Evolutionary conservation across 2,329 filamentous ascomycete species (phyloP).

Genomic region (Sporothrix dimorphospora): DNA sequence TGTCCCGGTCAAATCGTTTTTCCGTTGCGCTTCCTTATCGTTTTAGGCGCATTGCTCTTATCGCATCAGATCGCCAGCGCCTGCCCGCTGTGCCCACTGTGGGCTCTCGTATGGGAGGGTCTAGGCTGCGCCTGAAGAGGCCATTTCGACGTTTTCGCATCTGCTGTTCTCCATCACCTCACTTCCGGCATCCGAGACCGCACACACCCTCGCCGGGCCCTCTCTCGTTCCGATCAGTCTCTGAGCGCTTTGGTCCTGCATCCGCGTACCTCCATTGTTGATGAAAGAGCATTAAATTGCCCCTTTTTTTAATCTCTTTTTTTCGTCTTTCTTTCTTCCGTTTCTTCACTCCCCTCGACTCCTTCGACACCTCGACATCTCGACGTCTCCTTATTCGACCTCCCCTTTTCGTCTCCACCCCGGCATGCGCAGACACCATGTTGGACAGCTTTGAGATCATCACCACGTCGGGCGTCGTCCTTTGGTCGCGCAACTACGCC

Average conservation of each 20-base stretch:
- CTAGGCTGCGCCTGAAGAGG: conserved; percentile 18
- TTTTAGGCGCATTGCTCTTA: conserved; percentile 14
- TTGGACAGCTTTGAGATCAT: conserved; percentile 96
- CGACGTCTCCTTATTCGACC: neutral
- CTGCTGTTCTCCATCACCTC: conserved; percentile 17
- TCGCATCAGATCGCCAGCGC: conserved; percentile 21
- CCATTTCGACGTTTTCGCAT: conserved; percentile 19
- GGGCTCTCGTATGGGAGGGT: neutral
- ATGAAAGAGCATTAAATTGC: neutral
- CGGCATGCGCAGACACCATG: conserved; percentile 58
- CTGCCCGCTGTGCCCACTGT: neutral
- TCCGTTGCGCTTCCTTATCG: conserved; percentile 23
- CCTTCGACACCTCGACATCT: neutral
- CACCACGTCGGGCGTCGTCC: conserved; percentile 91
- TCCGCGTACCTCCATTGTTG: neutral
- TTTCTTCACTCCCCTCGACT: neutral
- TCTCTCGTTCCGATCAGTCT: neutral
- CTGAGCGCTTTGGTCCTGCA: neutral
- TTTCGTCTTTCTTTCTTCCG: neutral
- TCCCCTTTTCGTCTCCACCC: neutral
- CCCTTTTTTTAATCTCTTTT: neutral
- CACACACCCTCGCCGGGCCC: neutral
- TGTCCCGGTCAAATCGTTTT: conserved; percentile 21
- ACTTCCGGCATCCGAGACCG: conserved; percentile 24
- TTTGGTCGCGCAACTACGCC: conserved; percentile 90